Percentiles rank a stretch among this genome's conserved stretches.
Evolutionary conservation across 2,329 filamentous ascomycete genomes (phyloP).

Genomic region (Tolypocladium tropicale): DNA sequence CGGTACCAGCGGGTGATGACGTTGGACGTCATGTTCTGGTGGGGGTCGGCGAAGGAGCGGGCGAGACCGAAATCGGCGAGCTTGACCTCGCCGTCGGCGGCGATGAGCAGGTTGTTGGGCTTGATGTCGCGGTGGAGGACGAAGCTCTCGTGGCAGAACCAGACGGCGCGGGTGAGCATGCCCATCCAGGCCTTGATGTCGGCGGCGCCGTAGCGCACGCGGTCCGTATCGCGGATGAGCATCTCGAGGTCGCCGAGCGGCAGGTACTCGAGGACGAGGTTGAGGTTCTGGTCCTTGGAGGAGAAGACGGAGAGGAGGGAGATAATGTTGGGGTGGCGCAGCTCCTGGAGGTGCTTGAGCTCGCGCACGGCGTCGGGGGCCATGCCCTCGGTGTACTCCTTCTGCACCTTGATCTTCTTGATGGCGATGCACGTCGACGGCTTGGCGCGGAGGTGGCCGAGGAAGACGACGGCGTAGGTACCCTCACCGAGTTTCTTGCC

Average conservation of each 20-base stretch:
- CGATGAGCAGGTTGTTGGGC: constrained; percentile 94
- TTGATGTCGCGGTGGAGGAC: constrained; percentile 97
- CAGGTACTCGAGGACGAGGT: constrained; percentile 87
- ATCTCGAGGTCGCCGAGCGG: constrained; percentile 92
- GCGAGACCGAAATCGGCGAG: constrained; percentile 97
- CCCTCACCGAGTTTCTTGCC: constrained; percentile 90
- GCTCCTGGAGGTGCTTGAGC: constrained; percentile 89
- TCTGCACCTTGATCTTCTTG: constrained; percentile 84
- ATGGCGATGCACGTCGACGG: constrained; percentile 73
- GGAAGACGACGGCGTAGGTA: constrained; percentile 93
- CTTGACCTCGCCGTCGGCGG: constrained; percentile 86
- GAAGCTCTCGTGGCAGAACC: constrained; percentile 94
- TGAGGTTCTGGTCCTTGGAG: constrained; percentile 92
- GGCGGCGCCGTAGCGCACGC: constrained; percentile 70
- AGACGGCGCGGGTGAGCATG: constrained; percentile 86
- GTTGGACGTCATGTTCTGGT: constrained; percentile 79
- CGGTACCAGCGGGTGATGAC: constrained; percentile 97
- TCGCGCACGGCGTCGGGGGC: constrained; percentile 92
- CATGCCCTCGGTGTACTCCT: constrained; percentile 82
- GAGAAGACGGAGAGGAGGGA: constrained; percentile 86
- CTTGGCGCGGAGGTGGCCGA: constrained; percentile 67
- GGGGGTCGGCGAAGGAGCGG: constrained; percentile 79
- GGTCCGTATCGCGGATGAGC: constrained; percentile 75
- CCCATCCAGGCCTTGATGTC: constrained; percentile 99
- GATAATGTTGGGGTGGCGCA: constrained; percentile 93